Evolutionary conservation across 371 early-diverging fungal species (phyloP).

Genomic region (Mortierella sp.): DNA sequence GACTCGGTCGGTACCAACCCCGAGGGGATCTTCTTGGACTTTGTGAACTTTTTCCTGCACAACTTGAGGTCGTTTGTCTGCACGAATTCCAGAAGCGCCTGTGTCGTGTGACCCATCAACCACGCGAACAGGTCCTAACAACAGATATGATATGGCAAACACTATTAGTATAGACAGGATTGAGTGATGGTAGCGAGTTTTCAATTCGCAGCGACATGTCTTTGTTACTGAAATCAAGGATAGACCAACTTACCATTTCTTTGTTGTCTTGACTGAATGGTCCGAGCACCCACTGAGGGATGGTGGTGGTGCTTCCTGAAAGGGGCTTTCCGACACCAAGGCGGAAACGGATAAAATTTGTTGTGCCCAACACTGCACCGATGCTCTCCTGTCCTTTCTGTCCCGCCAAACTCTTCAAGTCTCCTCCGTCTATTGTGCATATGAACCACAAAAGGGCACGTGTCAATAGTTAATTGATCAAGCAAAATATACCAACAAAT

Average conservation of each 20-base stretch:
- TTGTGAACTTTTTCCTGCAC: slow-evolving; percentile 64
- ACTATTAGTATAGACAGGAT: not conserved
- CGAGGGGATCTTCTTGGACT: slow-evolving; percentile 61
- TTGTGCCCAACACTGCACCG: slow-evolving; percentile 56
- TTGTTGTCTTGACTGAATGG: slow-evolving; percentile 58
- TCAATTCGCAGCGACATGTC: not conserved
- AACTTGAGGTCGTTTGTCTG: slow-evolving; percentile 61
- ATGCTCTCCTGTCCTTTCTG: slow-evolving; percentile 68
- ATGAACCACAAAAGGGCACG: not conserved
- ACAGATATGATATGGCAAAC: not conserved
- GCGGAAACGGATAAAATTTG: slow-evolving; percentile 61
- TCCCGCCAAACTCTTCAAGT: slow-evolving; percentile 60
- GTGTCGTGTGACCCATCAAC: slow-evolving; percentile 61
- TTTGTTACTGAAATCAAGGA: not conserved
- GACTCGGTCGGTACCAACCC: slow-evolving; percentile 50
- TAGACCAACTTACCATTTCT: slow-evolving; percentile 60
- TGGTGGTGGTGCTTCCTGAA: slow-evolving; percentile 48
- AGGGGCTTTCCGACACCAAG: slow-evolving; percentile 60
- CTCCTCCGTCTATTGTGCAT: slow-evolving; percentile 55
- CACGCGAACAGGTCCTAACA: slow-evolving; percentile 62
- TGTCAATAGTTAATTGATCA: not conserved
- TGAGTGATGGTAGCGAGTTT: not conserved
- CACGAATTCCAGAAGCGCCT: slow-evolving; percentile 63
- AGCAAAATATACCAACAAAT: not conserved
- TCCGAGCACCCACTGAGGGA: slow-evolving; percentile 61